These are phyloP conservation scores for Yamadazyma ubonensis DNA, from an alignment of 805 yeast species.

Conservation along the genomic window DNA sequence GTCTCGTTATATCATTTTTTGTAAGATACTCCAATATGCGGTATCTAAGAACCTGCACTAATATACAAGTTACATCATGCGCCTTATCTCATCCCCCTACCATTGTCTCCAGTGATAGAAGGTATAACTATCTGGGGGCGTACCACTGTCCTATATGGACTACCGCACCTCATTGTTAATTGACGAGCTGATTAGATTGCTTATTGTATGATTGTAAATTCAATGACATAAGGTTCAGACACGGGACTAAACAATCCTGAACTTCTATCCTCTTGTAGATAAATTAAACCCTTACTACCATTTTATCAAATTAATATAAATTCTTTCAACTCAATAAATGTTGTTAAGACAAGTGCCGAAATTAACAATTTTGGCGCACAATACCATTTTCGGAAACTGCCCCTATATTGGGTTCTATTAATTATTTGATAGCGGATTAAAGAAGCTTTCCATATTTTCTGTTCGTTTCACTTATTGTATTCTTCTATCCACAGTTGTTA, in stretches of 20 bases:
- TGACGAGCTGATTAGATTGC: constrained; percentile 4
- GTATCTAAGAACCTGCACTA: too few species aligned
- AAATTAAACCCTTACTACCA: not conserved
- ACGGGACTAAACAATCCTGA: not conserved
- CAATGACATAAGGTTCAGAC: not conserved
- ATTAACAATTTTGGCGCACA: not conserved
- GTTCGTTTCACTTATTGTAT: constrained; percentile 2
- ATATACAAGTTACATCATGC: not conserved
- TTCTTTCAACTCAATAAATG: too few species aligned
- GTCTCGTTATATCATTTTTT: too few species aligned
- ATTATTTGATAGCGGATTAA: not conserved
- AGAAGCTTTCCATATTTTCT: not conserved
- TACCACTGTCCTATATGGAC: not conserved
- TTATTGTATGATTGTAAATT: not conserved
- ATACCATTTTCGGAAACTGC: not conserved
- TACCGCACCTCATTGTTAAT: not conserved
- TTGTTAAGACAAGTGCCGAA: not conserved
- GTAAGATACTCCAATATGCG: too few species aligned
- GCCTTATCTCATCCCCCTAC: not conserved
- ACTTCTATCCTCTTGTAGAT: not conserved
- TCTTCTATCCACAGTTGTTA: not conserved
- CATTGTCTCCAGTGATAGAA: not conserved
- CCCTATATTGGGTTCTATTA: not conserved
- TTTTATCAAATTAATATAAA: too few species aligned
- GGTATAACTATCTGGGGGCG: not conserved